A percentile compares a stretch with the other conserved stretches of the same genome.
These are phyloP conservation scores for Corymbia calophylla DNA, from an alignment of 441 rosid species.

Conservation along the genomic window DNA sequence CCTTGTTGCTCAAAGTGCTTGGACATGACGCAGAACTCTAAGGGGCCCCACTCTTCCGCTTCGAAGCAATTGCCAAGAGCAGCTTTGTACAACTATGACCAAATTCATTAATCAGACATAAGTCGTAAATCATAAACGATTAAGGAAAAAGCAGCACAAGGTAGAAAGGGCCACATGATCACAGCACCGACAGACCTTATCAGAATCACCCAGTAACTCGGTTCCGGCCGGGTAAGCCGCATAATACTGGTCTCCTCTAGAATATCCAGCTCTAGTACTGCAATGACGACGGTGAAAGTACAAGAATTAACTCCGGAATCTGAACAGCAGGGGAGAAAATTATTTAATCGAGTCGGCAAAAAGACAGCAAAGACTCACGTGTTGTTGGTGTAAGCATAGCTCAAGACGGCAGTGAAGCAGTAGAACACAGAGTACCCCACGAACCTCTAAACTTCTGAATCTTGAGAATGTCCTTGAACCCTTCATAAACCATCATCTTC, in stretches of 20 bases:
- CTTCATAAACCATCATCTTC: constrained; percentile 35
- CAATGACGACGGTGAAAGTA: neutral
- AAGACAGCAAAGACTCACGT: constrained; percentile 40
- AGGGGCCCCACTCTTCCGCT: constrained; percentile 82
- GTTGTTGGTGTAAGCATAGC: constrained; percentile 70
- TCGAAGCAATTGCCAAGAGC: constrained; percentile 93
- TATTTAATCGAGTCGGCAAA: neutral
- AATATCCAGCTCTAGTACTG: constrained; percentile 92
- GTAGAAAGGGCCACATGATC: neutral
- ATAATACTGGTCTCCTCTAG: constrained; percentile 88
- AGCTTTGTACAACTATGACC: constrained; percentile 66
- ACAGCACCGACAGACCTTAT: constrained; percentile 37
- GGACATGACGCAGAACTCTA: constrained; percentile 74
- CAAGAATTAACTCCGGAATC: neutral
- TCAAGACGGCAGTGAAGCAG: constrained; percentile 52
- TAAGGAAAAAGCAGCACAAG: too few relatives aligned
- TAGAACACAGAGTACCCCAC: constrained; percentile 64
- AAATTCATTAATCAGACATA: constrained; percentile 1
- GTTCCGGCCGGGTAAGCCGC: constrained; percentile 94
- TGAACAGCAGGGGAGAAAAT: neutral
- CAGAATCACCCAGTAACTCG: constrained; percentile 72
- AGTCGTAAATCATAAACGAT: neutral
- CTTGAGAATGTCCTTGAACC: constrained; percentile 50
- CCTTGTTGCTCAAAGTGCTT: constrained; percentile 95
- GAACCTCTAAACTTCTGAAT: constrained; percentile 68